Evolutionary conservation across 441 rosid species (phyloP).

Genomic region (Macaranga tanarius): DNA sequence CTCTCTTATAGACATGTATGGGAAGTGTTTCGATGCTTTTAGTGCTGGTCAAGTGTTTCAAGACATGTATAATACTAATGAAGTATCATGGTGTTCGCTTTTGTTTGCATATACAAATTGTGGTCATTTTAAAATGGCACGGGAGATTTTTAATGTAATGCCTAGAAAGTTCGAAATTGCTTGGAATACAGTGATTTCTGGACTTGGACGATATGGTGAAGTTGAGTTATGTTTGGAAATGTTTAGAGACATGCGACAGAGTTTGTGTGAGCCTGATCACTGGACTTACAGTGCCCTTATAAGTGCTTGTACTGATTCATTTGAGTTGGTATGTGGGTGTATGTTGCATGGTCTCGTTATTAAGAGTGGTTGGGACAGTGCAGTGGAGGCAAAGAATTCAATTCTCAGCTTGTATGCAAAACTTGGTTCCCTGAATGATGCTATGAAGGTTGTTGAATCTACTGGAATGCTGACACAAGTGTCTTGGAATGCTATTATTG

Average conservation of each 20-base stretch:
- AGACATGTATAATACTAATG: slow-evolving; percentile 47
- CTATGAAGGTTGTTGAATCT: slow-evolving; percentile 50
- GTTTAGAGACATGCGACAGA: slow-evolving; percentile 49
- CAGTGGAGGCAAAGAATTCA: slow-evolving; percentile 59
- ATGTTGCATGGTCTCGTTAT: slow-evolving; percentile 52
- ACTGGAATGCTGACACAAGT: slow-evolving; percentile 41
- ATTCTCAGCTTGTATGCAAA: slow-evolving; percentile 66
- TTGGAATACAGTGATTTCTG: slow-evolving; percentile 73
- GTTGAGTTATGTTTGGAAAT: slow-evolving; percentile 45
- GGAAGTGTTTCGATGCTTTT: slow-evolving; percentile 56
- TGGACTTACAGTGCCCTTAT: slow-evolving; percentile 70
- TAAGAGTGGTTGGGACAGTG: slow-evolving; percentile 71
- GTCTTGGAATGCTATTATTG: slow-evolving; percentile 71
- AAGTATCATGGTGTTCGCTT: slow-evolving; percentile 87
- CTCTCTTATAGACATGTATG: slow-evolving; percentile 72
- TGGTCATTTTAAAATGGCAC: slow-evolving; percentile 40
- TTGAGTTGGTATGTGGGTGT: slow-evolving; percentile 38
- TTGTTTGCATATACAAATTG: slow-evolving; percentile 57
- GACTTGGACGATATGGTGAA: slow-evolving; percentile 50
- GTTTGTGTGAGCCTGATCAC: slow-evolving; percentile 53
- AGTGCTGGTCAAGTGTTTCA: slow-evolving; percentile 56
- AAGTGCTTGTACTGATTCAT: slow-evolving; percentile 50
- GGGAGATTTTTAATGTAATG: slow-evolving; percentile 47
- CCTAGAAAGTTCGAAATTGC: slow-evolving; percentile 50
- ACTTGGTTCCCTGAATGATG: slow-evolving; percentile 47